Base-by-base conservation (phyloP, 305 asterid species). In the Salvia sclarea region DNA sequence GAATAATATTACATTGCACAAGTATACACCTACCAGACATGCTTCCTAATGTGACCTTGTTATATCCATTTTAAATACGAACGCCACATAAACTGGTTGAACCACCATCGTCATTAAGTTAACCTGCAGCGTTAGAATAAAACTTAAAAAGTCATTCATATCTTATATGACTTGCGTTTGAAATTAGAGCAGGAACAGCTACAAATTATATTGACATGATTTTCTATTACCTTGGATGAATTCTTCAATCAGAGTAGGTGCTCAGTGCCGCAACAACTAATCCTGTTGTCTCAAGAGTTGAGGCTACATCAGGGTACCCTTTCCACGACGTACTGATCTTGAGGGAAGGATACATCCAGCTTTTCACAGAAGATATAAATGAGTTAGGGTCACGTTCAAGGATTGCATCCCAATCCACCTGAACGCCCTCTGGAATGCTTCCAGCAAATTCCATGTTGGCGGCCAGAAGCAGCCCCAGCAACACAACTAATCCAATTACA, bases 361-460 rank as follows among this genome's bases (percentile, higher is more conserved):
- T 87, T 82, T 83, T 84, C 9, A 86, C 82, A 8, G 91, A 81
- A 48, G 79, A 79, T 31, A 84, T 69, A 33, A 91, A 94, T 58
- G 80, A 60, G 70, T 54, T 69, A 6, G 96, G 96, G 66, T 91
- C 89, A 2, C 83, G 77, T 72, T 86, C 90, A 25, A 94, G 85
- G 70, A 91, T 84, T 75, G 99, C 99, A 73, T 94, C 99, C 99
- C 99, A 94, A 45, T 94, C 96, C 69, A 91, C 82, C 88, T 94
- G 98, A 37, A 87, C 60, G 6, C 96, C 97, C 72, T 86, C 86
- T 0, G 99, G 99, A 68, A 94, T 85, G 82, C 84, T 89, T 71
- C 96, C 99, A n/a, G 87, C 83, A 81, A 89, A 91, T 78, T 94
- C 98, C 96, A 94, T 91, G 76, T 94, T 94, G 65, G 97, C 96